phyloP scores from a whole-genome alignment of 306 rosid genomes.

The Rubus parviflorus region DNA sequence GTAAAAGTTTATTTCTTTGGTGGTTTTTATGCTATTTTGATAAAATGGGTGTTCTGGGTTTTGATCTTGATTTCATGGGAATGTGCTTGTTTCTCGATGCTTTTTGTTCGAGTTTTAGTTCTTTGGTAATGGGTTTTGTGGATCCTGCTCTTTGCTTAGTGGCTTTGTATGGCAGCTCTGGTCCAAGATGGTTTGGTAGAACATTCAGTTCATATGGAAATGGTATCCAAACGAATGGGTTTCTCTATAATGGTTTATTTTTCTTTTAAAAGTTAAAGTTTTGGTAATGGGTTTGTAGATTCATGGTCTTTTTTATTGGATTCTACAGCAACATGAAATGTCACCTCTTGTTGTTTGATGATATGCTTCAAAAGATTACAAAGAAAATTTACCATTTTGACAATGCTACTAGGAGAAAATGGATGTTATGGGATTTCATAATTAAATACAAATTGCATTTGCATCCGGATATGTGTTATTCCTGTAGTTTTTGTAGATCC shows the following conservation, averaged over 20 bases:
- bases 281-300: slow-evolving; percentile 11
- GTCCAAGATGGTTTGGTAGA: neutral
- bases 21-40: neutral
- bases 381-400: slow-evolving; percentile 15
- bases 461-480: neutral
- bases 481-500: slow-evolving; percentile 17
- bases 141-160: neutral
- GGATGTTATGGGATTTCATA: neutral
- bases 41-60: slow-evolving; percentile 35
- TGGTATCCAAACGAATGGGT: slow-evolving; percentile 2
- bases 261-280: neutral
- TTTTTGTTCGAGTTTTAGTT: neutral
- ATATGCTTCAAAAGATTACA: slow-evolving; percentile 1
- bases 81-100: neutral
- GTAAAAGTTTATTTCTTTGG: neutral
- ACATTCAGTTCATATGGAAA: neutral
- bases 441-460: neutral
- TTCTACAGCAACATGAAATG: neutral
- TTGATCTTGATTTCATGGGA: slow-evolving; percentile 6
- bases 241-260: neutral
- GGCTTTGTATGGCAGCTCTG: neutral
- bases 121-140: neutral
- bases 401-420: neutral
- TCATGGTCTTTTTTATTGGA: neutral
- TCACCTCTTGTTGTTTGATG: neutral